Base-by-base conservation (phyloP, 768 basidiomycete species). In the Naganishia antarctica region DNA sequence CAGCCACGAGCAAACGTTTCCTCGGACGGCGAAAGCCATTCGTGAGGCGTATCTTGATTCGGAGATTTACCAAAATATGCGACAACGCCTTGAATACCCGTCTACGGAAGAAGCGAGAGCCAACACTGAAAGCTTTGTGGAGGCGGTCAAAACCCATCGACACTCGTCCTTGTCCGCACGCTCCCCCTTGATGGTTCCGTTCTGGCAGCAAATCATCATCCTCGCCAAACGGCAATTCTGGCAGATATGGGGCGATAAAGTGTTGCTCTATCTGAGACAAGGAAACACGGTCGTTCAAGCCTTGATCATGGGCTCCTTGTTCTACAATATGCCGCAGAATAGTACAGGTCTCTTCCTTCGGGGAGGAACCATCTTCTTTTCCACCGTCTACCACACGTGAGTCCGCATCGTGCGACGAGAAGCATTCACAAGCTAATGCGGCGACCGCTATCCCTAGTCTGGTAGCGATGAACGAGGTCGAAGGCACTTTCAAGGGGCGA, bases 311-410 rank as follows among this genome's bases (percentile, higher is more conserved):
- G 87, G 87, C 28, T 84, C 84, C 0, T 82, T 87, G 29, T 90
- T 87, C 80, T 80, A 84, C 63, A 79, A 81, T 9, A 76, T 85
- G 34, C 80, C 83, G 0, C 78, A 83, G 16, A 78, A 79, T 9
- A 87, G 88, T 0, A 74, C 80, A 15, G 84, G 83, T 12, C 86
- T 83, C 72, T 89, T 87, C 80, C 85, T 86, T n/a, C 83, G 89
- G 21, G 88, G 87, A 43, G 85, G 88, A 77, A 81, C 87, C 25
- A 79, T 91, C 21, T 90, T 87, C 82, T 88, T 89, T 83, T 86
- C 73, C 34, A 83, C 77, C 28, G 71, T 80, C 16, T 74, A 63
- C 26, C 61, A 63, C 28, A 51, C 61, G 60, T 61, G 51, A 53
- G 49, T 37, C n/a, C n/a, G n/a, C n/a, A n/a, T 12, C 1, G 11